Percentiles rank a stretch among this genome's conserved stretches.
Evolutionary conservation across 768 basidiomycete genomes (phyloP).

Genomic region (Kwoniella sp.): DNA sequence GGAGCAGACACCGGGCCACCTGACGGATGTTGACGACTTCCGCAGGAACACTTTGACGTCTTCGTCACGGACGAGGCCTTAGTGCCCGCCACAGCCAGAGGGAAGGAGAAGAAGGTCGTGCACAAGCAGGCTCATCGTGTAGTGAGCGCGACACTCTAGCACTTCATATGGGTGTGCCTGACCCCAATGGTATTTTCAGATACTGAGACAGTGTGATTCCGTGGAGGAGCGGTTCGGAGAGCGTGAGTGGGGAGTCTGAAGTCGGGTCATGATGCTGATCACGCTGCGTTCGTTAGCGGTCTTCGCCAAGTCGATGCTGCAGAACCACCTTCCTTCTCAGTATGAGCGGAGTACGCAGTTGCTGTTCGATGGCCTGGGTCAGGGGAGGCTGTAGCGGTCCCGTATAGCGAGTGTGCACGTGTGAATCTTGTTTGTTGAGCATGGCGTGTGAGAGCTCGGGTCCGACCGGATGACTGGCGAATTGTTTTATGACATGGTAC

Average conservation of each 20-base stretch:
- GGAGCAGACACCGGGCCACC: no score
- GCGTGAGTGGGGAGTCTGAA: constrained; percentile 26
- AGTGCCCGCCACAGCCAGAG: neutral
- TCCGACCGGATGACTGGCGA: no score
- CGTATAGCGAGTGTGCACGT: no score
- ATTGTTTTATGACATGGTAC: no score
- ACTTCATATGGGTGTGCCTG: neutral
- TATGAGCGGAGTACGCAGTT: constrained; percentile 42
- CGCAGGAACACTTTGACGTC: constrained; percentile 36
- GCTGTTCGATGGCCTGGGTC: constrained; percentile 27
- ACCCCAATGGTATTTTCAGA: constrained; percentile 14
- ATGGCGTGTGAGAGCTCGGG: no score
- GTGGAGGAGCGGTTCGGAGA: constrained; percentile 43
- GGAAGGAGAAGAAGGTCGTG: neutral
- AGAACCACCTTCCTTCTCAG: constrained; percentile 40
- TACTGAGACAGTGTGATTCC: constrained; percentile 29
- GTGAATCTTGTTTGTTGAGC: no score
- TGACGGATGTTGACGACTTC: no score
- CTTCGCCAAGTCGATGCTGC: constrained; percentile 43
- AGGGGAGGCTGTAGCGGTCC: constrained; percentile 11
- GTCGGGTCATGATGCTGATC: neutral
- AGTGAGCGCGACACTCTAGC: constrained; percentile 6
- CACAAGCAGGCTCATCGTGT: constrained; percentile 27
- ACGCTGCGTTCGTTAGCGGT: constrained; percentile 18
- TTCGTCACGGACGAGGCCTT: constrained; percentile 19